Conservation (phyloP, 192 early-diverging fungal genomes). For the Rhizophagus sp. region DNA sequence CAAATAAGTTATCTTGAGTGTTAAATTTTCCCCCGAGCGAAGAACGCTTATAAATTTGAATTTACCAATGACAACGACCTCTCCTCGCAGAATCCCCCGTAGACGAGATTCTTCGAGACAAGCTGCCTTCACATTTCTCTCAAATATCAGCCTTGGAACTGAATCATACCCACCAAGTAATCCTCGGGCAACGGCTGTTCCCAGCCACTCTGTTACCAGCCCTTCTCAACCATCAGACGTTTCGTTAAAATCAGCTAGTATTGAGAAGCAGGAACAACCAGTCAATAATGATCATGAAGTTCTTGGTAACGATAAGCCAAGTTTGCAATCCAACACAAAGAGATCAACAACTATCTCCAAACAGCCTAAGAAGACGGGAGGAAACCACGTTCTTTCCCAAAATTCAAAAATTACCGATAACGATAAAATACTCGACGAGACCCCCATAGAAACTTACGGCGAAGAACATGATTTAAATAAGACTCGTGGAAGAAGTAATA, state of each 20-base stretch:
- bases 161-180: constrained; percentile 7
- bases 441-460: constrained; percentile 11
- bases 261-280: neutral
- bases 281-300: neutral
- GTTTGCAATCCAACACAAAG: constrained; percentile 8
- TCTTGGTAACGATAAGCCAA: neutral
- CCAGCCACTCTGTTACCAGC: constrained; percentile 18
- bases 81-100: constrained; percentile 30
- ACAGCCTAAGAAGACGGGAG: neutral
- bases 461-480: neutral
- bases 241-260: constrained; percentile 4
- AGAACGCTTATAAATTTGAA: constrained; percentile 16
- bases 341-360: neutral
- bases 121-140: constrained; percentile 29
- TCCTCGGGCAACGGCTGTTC: constrained; percentile 19
- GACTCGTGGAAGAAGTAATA: constrained; percentile 17
- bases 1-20: neutral
- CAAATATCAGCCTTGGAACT: constrained; percentile 35
- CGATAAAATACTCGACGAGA: neutral
- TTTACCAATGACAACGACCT: constrained; percentile 31
- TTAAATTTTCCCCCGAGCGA: constrained; percentile 6
- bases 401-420: neutral
- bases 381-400: neutral
- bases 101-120: constrained; percentile 33
- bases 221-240: neutral